These are phyloP conservation scores for Lagerstroemia speciosa DNA, from an alignment of 345 rosid genomes.

Conservation along the genomic window DNA sequence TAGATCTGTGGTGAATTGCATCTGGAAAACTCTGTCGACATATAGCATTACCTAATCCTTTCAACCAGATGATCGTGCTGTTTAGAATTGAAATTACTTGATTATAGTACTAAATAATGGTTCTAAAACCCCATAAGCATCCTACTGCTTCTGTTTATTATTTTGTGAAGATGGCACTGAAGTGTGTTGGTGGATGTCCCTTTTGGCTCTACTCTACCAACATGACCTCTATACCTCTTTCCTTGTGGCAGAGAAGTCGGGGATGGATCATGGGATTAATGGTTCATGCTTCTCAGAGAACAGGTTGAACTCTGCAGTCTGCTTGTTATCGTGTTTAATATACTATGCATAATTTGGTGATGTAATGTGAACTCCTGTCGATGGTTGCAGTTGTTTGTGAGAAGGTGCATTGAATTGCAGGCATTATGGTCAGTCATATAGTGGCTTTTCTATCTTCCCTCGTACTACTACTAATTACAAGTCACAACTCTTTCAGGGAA, in stretches of 20 bases:
- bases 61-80: not conserved
- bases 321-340: conserved; percentile 1
- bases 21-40: not conserved
- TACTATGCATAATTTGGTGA: not conserved
- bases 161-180: not conserved
- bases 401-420: conserved; percentile 34
- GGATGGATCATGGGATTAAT: conserved; percentile 69
- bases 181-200: not conserved
- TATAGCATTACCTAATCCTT: not conserved
- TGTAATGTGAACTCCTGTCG: conserved; percentile 5
- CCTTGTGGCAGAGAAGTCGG: conserved; percentile 67
- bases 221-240: conserved; percentile 10
- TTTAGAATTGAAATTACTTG: not conserved
- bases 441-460: conserved; percentile 4
- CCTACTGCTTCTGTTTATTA: not conserved
- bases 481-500: conserved; percentile 47
- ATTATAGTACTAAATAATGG: not conserved
- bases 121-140: not conserved
- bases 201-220: too few relatives aligned
- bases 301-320: conserved; percentile 32
- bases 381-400: conserved; percentile 44
- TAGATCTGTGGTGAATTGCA: not conserved
- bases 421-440: conserved; percentile 11
- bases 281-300: conserved; percentile 76
- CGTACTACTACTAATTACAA: not conserved